Evolutionary conservation across 2,329 filamentous ascomycete genomes (phyloP), one percentile per base, ranked within the genome.

Genomic region (Cyphellophora attinorum): DNA sequence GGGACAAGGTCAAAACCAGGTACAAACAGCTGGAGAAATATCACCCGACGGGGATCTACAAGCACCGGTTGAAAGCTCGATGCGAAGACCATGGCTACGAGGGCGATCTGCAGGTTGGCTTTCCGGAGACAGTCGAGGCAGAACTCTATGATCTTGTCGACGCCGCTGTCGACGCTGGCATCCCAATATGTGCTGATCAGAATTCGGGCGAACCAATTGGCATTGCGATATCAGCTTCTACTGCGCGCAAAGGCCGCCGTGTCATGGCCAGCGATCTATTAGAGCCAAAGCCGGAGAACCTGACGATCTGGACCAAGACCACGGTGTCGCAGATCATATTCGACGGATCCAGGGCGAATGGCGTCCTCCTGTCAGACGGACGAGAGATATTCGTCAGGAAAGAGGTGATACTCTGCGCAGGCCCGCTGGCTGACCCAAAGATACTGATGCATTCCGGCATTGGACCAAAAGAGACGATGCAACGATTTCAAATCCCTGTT

Each of bases 161-260:
- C 39, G 51, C 62, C 5, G 68, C 70, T 27, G 59, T 69, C 38
- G 50, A 68, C 23, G 58, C 61, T 15, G 72, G 72, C 0, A 58
- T 67, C 21, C 54, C 61, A 0, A 42, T 65, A 12, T 76, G 76
- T 40, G 58, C 59, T 0, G 73, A 77, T 42, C 61, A 72, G 25
- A 77, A 78, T 41, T 69, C 65, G 5, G 74, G 74, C 0, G 63
- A 77, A 45, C 72, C 70, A 0, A 57, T 76, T 18, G 75, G 75
- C 3, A 64, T 77, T 54, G 63, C 62, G 2, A 52, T 68, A 28
- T 47, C 62, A 11, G 65, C 71, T 41, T 68, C 64, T 30, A 72
- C 70, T 8, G 59, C 65, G n/a, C 48, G 59, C 16, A 55, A 64
- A 5, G 72, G 70, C 1, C 32, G 59, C 6, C 58, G 72, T 12